Evolutionary conservation across 2,329 filamentous ascomycete genomes (phyloP), one percentile per base, ranked within the genome.

Genomic region (Diplodia mutila): DNA sequence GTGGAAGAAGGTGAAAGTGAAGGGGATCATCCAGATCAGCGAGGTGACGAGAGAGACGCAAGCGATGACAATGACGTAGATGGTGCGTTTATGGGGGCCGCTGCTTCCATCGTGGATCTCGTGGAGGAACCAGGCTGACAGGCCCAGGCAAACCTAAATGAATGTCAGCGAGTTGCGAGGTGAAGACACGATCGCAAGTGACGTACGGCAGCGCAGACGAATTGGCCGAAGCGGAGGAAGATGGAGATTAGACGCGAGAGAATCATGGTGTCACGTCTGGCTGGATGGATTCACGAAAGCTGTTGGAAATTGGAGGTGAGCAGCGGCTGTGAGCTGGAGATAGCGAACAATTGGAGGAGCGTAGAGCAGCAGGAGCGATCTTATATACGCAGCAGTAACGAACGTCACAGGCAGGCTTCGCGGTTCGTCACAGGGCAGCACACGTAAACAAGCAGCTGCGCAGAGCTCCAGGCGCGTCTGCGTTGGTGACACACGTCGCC

Each of bases 51-150:
- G 87, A 14, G 89, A 87, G 21, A 94, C 74, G 23, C 84, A 89
- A 2, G 91, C 89, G 48, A 93, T 84, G 21, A 92, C 86, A 74
- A 91, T 86, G 54, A 90, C 87, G 82, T 92, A 94, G 79, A 94
- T 92, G 81, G 90, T 89, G 67, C 91, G 88, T 42, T 85, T 88
- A 64, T 84, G 82, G 42, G 82, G 77, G 23, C 80, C 65, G 42
- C 46, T 23, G 65, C 83, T 82, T 42, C 82, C 77, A 25, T 80
- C 65, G 25, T 63, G 37, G 52, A 57, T 42, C 48, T 81, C 80
- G 75, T 88, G 84, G 29, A 93, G 86, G 76, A 90, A 90, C 71
- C 86, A 77, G 63, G 89, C 90, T 68, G 89, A 87, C 69, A 93
- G 83, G 69, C 90, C 91, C 27, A 89, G 88, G 63, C 92, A 88